Conservation (phyloP, 306 rosid species). For the Cucumis hystrix region DNA sequence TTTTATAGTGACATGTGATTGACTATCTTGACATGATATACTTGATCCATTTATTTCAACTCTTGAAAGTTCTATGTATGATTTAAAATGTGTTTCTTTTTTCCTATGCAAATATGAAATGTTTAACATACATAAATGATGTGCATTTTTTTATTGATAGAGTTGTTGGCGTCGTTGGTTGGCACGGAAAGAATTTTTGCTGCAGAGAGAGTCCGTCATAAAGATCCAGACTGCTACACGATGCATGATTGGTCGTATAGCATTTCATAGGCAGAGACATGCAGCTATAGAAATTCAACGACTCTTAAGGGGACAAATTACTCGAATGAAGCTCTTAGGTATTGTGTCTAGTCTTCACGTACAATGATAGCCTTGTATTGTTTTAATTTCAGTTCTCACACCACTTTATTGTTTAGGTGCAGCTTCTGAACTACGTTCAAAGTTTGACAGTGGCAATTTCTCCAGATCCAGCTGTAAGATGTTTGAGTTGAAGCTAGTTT, state of each 20-base stretch:
- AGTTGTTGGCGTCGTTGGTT: conserved; percentile 61
- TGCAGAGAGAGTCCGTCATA: conserved; percentile 38
- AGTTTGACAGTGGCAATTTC: conserved; percentile 10
- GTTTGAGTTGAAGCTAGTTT: conserved; percentile 27
- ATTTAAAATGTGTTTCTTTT: neutral
- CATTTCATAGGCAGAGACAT: conserved; percentile 25
- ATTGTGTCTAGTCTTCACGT: neutral
- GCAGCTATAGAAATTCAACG: conserved; percentile 59
- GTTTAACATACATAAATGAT: neutral
- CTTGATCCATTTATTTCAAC: conserved; percentile 2
- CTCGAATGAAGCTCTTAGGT: conserved; percentile 62
- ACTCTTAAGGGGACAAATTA: conserved; percentile 48
- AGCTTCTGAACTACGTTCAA: conserved; percentile 24
- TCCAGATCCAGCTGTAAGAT: conserved; percentile 19
- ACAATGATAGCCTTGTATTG: neutral
- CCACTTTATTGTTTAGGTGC: conserved; percentile 20
- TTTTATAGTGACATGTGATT: neutral
- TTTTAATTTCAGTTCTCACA: neutral
- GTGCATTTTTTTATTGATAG: conserved; percentile 17
- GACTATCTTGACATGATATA: conserved; percentile 6
- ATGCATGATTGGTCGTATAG: conserved; percentile 28
- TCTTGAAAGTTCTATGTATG: neutral
- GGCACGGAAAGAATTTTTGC: conserved; percentile 30
- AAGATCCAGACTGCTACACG: conserved; percentile 48
- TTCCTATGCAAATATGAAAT: neutral